phyloP scores from a whole-genome alignment of 2,329 filamentous ascomycete species.

The Camillea tinctor region DNA sequence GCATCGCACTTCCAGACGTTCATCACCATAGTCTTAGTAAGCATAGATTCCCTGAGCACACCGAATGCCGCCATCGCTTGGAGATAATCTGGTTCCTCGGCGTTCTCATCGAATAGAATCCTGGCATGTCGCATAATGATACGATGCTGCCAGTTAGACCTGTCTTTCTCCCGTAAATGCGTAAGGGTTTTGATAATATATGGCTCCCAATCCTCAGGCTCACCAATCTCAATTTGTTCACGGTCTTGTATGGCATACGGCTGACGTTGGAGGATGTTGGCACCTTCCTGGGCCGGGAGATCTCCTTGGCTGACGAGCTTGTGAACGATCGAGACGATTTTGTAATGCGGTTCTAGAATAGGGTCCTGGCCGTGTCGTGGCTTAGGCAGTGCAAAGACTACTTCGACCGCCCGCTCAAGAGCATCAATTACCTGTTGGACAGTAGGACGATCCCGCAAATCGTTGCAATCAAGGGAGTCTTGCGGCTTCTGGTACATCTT shows the following conservation, averaged over 20 bases:
- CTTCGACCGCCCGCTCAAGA: conserved; percentile 50
- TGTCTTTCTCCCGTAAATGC: conserved; percentile 68
- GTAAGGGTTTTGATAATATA: conserved; percentile 53
- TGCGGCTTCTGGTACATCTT: conserved; percentile 58
- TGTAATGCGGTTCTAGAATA: conserved; percentile 89
- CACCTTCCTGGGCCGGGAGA: conserved; percentile 47
- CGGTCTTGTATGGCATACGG: conserved; percentile 52
- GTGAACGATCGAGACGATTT: conserved; percentile 77
- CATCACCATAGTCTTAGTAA: conserved; percentile 92
- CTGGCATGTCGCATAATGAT: conserved; percentile 74
- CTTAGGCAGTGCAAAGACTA: conserved; percentile 52
- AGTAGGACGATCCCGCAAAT: conserved; percentile 38
- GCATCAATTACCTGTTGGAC: conserved; percentile 45
- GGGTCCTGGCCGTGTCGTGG: conserved; percentile 65
- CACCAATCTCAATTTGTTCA: conserved; percentile 51
- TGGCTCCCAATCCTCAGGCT: conserved; percentile 60
- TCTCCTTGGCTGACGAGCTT: conserved; percentile 68
- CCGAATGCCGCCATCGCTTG: conserved; percentile 77
- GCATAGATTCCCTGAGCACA: conserved; percentile 70
- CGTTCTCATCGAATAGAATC: conserved; percentile 50
- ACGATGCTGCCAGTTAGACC: conserved; percentile 93
- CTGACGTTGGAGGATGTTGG: conserved; percentile 54
- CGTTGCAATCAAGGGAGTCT: conserved; percentile 44
- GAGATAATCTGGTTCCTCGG: conserved; percentile 44
- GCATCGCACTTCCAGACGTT: conserved; percentile 95